Conservation (phyloP, 176 grass and related monocot species). For the Pontederia paniculata region DNA sequence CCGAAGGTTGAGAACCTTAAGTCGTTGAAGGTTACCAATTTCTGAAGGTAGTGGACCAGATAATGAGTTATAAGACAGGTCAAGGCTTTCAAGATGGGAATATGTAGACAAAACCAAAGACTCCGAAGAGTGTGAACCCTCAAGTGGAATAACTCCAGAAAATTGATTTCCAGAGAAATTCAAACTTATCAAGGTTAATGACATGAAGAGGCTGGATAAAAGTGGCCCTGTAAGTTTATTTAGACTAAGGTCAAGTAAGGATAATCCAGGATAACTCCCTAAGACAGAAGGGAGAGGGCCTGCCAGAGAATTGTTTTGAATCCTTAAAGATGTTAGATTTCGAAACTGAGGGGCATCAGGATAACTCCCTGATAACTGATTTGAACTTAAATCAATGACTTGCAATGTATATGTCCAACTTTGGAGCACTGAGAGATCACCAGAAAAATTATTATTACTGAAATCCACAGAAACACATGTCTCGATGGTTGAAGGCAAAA, state of each 20-base stretch:
- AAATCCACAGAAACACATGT: slow-evolving; percentile 59
- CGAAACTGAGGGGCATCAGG: slow-evolving; percentile 67
- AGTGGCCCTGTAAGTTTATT: slow-evolving; percentile 66
- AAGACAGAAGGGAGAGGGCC: slow-evolving; percentile 69
- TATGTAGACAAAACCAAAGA: slow-evolving; percentile 54
- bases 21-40: slow-evolving; percentile 69
- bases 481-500: slow-evolving; percentile 47
- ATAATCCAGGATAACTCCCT: slow-evolving; percentile 68
- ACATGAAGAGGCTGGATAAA: slow-evolving; percentile 57
- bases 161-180: slow-evolving; percentile 81
- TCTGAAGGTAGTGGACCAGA: slow-evolving; percentile 56
- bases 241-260: slow-evolving; percentile 63
- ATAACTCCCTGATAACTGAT: slow-evolving; percentile 56
- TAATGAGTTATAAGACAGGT: slow-evolving; percentile 77
- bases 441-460: slow-evolving; percentile 54
- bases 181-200: slow-evolving; percentile 47
- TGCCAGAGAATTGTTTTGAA: slow-evolving; percentile 63
- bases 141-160: slow-evolving; percentile 63
- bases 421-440: slow-evolving; percentile 54
- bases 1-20: slow-evolving; percentile 50
- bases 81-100: slow-evolving; percentile 52
- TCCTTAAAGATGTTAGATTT: slow-evolving; percentile 57
- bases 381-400: slow-evolving; percentile 85
- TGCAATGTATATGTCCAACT: slow-evolving; percentile 56
- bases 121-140: slow-evolving; percentile 56